Evolutionary conservation across 1,139 yeast species (phyloP).

Genomic region (Arxiozyma bovina): DNA sequence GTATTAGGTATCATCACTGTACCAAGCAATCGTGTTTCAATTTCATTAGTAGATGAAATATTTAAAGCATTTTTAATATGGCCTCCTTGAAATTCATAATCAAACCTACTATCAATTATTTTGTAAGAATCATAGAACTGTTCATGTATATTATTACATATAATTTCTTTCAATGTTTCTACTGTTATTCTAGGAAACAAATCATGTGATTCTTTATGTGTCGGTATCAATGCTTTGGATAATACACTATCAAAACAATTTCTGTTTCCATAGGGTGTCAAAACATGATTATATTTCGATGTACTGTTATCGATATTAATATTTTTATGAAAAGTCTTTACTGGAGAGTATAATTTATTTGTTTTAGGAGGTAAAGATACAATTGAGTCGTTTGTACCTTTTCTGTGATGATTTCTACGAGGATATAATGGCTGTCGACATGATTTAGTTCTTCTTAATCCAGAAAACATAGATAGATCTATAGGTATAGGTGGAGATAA

Average conservation of each 20-base stretch:
- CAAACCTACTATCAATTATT: slow-evolving; percentile 82
- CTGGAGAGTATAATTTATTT: background rate
- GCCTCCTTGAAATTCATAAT: slow-evolving; percentile 87
- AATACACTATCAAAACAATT: background rate
- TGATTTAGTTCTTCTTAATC: slow-evolving; percentile 1
- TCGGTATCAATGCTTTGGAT: background rate
- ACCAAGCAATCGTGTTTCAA: slow-evolving; percentile 5
- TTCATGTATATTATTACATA: slow-evolving; percentile 46
- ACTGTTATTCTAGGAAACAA: slow-evolving; percentile 65
- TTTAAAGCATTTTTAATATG: slow-evolving; percentile 81
- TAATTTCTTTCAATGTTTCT: slow-evolving; percentile 51
- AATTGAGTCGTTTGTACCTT: background rate
- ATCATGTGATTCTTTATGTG: slow-evolving; percentile 34
- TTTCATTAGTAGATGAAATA: slow-evolving; percentile 56
- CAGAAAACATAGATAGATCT: background rate
- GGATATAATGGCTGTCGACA: background rate
- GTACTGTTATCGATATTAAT: background rate
- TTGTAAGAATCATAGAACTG: slow-evolving; percentile 51
- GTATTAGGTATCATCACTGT: slow-evolving; percentile 4
- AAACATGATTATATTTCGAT: background rate
- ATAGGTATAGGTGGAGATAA: background rate
- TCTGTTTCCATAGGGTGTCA: background rate
- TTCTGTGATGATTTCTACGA: background rate
- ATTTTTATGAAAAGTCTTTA: no score
- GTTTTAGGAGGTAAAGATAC: background rate